Evolutionary conservation across 352 stramenopile genomes (phyloP).

Genomic region (Pythium grandisporangium): DNA sequence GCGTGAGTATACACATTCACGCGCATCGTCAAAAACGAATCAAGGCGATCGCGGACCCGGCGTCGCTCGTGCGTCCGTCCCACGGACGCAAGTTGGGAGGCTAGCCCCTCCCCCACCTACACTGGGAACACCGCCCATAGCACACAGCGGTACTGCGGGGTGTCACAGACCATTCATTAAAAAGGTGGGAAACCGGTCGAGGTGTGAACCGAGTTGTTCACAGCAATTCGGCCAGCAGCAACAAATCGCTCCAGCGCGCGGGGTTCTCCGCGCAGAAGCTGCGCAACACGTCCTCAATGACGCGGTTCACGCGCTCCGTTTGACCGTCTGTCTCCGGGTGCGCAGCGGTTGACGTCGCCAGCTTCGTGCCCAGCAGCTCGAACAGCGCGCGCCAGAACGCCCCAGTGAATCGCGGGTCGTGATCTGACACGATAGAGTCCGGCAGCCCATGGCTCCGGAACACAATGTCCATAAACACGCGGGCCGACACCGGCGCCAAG

Average conservation of each 20-base stretch:
- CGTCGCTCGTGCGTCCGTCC: too few relatives aligned
- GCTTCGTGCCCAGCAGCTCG: too few relatives aligned
- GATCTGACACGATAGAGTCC: neutral
- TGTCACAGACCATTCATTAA: slow-evolving; percentile 8
- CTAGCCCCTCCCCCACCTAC: slow-evolving; percentile 6
- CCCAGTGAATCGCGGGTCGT: slow-evolving; percentile 7
- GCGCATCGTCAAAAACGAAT: too few relatives aligned
- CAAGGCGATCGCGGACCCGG: too few relatives aligned
- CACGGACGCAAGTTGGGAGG: too few relatives aligned
- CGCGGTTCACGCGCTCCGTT: slow-evolving; percentile 4
- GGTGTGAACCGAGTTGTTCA: slow-evolving; percentile 9
- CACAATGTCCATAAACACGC: slow-evolving; percentile 1
- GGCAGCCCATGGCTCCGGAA: neutral
- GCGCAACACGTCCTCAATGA: slow-evolving; percentile 7
- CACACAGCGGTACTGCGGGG: slow-evolving; percentile 1
- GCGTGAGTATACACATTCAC: too few relatives aligned
- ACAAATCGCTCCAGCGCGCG: neutral
- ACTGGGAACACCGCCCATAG: slow-evolving; percentile 1
- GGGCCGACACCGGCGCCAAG: neutral
- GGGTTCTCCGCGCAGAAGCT: slow-evolving; percentile 3
- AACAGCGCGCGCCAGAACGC: slow-evolving; percentile 9
- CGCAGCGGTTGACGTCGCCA: slow-evolving; percentile 10
- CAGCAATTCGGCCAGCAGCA: slow-evolving; percentile 7
- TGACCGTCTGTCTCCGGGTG: slow-evolving; percentile 11
- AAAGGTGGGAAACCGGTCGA: slow-evolving; percentile 8